Evolutionary conservation across 257 asterid genomes (phyloP).

Genomic region (Parsonsia alboflavescens): DNA sequence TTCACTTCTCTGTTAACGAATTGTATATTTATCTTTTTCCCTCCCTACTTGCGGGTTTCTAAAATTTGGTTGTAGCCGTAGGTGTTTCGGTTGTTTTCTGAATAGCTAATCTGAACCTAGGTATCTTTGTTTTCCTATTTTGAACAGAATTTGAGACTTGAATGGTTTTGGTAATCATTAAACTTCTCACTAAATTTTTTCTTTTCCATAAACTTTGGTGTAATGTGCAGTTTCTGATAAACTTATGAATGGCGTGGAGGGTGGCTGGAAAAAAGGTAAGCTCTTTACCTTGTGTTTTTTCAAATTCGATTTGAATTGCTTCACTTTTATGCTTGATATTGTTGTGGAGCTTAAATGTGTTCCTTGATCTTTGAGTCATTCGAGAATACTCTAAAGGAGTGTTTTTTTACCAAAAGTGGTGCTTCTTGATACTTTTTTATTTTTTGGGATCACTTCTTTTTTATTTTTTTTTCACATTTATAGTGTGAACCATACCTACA

Average conservation of each 20-base stretch:
- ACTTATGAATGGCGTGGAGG: constrained; percentile 72
- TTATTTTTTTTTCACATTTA: not conserved
- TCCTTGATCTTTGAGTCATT: not conserved
- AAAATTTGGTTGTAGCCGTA: not conserved
- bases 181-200: not conserved
- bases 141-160: not conserved
- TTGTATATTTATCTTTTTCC: not conserved
- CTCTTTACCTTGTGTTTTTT: not conserved
- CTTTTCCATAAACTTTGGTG: not conserved
- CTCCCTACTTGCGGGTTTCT: constrained; percentile 1
- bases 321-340: constrained; percentile 4
- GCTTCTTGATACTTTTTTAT: not conserved
- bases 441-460: too few relatives aligned
- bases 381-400: not conserved
- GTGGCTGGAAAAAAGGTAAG: constrained; percentile 57
- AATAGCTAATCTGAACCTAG: too few relatives aligned
- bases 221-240: constrained; percentile 23
- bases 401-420: not conserved
- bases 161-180: not conserved
- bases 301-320: not conserved
- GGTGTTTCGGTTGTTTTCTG: not conserved
- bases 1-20: not conserved
- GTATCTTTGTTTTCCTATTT: not conserved
- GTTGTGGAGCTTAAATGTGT: not conserved
- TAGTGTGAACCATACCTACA: not conserved